Percentiles rank a stretch among this genome's conserved stretches.
Conservation (phyloP, 192 early-diverging fungal genomes). For the Fimicolochytrium jonesii region DNA sequence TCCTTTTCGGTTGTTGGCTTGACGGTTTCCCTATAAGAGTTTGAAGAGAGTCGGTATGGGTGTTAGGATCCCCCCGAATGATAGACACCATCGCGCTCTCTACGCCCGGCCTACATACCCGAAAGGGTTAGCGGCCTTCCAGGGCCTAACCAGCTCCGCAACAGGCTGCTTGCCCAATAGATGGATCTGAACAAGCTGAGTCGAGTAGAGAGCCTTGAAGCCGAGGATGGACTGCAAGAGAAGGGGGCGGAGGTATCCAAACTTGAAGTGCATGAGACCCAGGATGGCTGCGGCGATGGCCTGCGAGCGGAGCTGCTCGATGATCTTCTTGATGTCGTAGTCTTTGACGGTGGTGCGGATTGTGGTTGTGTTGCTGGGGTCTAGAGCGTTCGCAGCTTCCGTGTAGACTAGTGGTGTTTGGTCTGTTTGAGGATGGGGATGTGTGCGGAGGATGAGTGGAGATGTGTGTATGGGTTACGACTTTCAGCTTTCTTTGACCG, state of each 20-base stretch:
- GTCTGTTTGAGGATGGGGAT: too few species aligned
- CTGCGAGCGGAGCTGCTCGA: slow-evolving; percentile 67
- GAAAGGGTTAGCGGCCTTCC: slow-evolving; percentile 73
- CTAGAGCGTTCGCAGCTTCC: slow-evolving; percentile 61
- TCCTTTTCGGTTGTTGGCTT: slow-evolving; percentile 41
- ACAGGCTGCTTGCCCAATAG: slow-evolving; percentile 68
- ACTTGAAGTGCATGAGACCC: slow-evolving; percentile 79
- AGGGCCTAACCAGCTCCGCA: slow-evolving; percentile 80
- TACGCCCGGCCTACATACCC: slow-evolving; percentile 33
- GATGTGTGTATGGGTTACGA: too few species aligned
- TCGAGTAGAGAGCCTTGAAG: slow-evolving; percentile 63
- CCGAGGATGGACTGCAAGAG: slow-evolving; percentile 82
- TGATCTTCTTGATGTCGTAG: slow-evolving; percentile 73
- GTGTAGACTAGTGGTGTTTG: slow-evolving; percentile 73
- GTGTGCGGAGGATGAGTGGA: too few species aligned
- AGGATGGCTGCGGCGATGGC: slow-evolving; percentile 69
- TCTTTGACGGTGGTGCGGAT: slow-evolving; percentile 60
- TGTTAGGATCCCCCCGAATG: not conserved
- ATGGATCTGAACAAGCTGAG: slow-evolving; percentile 76
- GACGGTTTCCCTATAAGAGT: slow-evolving; percentile 1
- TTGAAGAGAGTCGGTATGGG: not conserved
- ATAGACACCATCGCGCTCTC: not conserved
- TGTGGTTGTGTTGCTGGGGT: slow-evolving; percentile 50
- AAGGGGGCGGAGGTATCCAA: slow-evolving; percentile 81
- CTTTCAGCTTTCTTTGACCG: too few species aligned